Evolutionary conservation across 345 rosid species (phyloP).

Genomic region (Arabis alpina): DNA sequence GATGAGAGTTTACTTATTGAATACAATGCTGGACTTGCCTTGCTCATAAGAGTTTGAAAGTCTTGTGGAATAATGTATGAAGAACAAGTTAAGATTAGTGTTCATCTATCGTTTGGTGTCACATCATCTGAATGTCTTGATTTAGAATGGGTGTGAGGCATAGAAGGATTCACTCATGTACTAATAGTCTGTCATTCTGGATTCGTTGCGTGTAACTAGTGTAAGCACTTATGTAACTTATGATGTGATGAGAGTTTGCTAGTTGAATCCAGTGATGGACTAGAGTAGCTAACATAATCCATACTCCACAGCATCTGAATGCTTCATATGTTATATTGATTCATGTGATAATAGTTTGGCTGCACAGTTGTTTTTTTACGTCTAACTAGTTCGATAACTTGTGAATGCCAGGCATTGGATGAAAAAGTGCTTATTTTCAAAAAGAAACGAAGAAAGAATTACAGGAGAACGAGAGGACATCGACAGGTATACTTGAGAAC

Average conservation of each 20-base stretch:
- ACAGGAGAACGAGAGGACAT: slow-evolving; percentile 88
- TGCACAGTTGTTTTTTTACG: background rate
- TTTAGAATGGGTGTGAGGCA: background rate
- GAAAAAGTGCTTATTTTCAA: slow-evolving; percentile 91
- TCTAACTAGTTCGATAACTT: slow-evolving; percentile 14
- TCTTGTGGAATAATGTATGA: background rate
- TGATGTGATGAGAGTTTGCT: no score
- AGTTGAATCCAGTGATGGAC: no score
- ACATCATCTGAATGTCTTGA: slow-evolving; percentile 21
- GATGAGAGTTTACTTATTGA: slow-evolving; percentile 7
- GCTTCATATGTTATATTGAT: background rate
- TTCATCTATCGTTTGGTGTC: background rate
- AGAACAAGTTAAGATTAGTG: slow-evolving; percentile 1
- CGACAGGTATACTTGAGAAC: slow-evolving; percentile 59
- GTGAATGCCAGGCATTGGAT: slow-evolving; percentile 75
- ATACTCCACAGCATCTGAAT: no score
- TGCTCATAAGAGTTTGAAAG: slow-evolving; percentile 14
- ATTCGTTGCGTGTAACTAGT: background rate
- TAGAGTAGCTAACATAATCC: no score
- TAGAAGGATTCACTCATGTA: slow-evolving; percentile 11
- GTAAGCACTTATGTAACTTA: no score
- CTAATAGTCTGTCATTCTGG: background rate
- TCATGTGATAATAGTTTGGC: background rate
- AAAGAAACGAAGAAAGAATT: slow-evolving; percentile 92
- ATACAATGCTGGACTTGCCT: background rate